Conservation (phyloP, 331 rosid genomes). For the Quercus phellos region DNA sequence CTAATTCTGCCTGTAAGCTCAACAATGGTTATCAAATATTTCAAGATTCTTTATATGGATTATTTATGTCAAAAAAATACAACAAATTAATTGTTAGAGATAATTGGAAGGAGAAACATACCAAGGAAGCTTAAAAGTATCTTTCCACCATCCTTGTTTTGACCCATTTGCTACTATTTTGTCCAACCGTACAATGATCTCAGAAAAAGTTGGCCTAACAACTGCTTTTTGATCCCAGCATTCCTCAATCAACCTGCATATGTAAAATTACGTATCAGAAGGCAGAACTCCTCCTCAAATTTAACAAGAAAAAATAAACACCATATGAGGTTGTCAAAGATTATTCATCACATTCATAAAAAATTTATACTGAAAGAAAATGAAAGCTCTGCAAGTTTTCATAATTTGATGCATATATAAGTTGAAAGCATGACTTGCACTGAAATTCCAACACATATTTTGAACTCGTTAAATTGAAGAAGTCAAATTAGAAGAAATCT, state of each 20-base stretch:
- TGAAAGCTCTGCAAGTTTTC: background rate
- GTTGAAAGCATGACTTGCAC: background rate
- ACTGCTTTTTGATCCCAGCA: constrained; percentile 84
- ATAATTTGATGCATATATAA: background rate
- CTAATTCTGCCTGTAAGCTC: background rate
- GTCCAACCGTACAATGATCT: constrained; percentile 71
- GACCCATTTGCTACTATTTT: constrained; percentile 80
- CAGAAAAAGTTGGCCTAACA: constrained; percentile 83
- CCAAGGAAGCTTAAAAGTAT: constrained; percentile 96
- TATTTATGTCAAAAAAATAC: background rate
- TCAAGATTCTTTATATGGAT: background rate
- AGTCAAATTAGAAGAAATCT: background rate
- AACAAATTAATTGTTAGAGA: background rate
- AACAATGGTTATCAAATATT: background rate
- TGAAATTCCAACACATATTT: background rate
- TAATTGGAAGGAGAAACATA: constrained; percentile 34
- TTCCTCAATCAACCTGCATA: constrained; percentile 83
- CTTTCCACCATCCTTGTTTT: constrained; percentile 99
- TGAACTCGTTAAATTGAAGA: background rate
- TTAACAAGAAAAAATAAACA: background rate
- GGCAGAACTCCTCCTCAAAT: background rate
- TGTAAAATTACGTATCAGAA: constrained; percentile 3
- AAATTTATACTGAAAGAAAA: background rate
- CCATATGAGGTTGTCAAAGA: background rate
- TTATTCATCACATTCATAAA: background rate